Percentiles rank a stretch among this genome's conserved stretches.
Conservation (phyloP, 1,139 yeast species). For the Yamadazyma siamensis region DNA sequence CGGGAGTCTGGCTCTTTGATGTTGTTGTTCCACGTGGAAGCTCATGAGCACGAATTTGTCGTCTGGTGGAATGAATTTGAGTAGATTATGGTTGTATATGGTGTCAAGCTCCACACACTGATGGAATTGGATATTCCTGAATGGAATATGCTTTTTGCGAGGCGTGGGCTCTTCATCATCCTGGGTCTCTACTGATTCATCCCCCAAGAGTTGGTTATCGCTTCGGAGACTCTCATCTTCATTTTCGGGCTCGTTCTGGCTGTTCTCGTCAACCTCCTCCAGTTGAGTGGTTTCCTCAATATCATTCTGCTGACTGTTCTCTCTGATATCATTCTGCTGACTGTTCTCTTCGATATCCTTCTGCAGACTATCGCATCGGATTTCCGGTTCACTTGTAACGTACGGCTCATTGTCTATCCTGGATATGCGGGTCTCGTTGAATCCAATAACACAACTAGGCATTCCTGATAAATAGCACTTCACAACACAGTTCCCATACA, state of each 20-base stretch:
- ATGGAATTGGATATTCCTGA: constrained; percentile 44
- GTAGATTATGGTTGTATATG: constrained; percentile 35
- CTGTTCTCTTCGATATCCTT: neutral
- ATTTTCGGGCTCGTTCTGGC: neutral
- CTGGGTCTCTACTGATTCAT: constrained; percentile 12
- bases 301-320: constrained; percentile 6
- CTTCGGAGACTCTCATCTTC: neutral
- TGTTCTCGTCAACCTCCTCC: neutral
- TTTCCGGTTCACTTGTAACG: too few species aligned
- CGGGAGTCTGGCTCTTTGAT: constrained; percentile 33
- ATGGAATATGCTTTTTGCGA: constrained; percentile 23
- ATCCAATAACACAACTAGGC: constrained; percentile 44
- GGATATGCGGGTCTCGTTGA: constrained; percentile 36
- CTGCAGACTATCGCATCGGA: too few species aligned
- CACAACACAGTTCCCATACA: constrained; percentile 35
- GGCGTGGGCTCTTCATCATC: constrained; percentile 15
- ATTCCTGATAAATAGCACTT: constrained; percentile 46
- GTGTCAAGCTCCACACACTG: constrained; percentile 43
- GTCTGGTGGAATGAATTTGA: constrained; percentile 47
- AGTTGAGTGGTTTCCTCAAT: constrained; percentile 2
- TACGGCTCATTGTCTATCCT: constrained; percentile 17
- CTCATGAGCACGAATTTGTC: constrained; percentile 40
- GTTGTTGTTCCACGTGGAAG: constrained; percentile 40
- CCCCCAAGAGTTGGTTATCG: constrained; percentile 8
- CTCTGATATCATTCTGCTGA: constrained; percentile 6